Evolutionary conservation across 2,329 filamentous ascomycete genomes (phyloP).

Genomic region (Fusarium sulawesiense): DNA sequence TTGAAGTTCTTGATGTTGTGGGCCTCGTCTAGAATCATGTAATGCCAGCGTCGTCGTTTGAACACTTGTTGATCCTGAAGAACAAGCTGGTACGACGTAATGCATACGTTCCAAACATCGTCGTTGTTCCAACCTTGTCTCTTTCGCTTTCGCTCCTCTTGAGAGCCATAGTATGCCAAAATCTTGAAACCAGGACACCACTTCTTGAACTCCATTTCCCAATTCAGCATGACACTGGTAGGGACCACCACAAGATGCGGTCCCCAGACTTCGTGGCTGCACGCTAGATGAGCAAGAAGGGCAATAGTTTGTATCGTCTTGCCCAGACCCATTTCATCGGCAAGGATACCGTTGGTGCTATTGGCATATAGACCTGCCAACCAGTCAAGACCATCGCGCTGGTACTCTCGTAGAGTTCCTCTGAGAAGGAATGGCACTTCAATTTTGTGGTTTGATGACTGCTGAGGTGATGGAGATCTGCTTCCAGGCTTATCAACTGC

Average conservation of each 20-base stretch:
- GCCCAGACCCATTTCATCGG: constrained; percentile 97
- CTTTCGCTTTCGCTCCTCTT: constrained; percentile 91
- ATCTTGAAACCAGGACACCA: constrained; percentile 99
- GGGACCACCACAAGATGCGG: constrained; percentile 96
- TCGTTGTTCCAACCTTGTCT: constrained; percentile 94
- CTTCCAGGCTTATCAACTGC: constrained; percentile 48
- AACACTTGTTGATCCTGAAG: constrained; percentile 94
- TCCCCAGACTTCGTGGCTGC: constrained; percentile 91
- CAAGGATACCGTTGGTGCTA: constrained; percentile 93
- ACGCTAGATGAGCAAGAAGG: constrained; percentile 90
- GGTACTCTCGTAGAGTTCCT: constrained; percentile 92
- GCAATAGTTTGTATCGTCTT: constrained; percentile 99
- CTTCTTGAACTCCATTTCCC: constrained; percentile 99
- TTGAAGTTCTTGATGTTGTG: constrained; percentile 99
- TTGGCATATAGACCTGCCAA: constrained; percentile 92
- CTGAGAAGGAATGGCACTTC: constrained; percentile 85
- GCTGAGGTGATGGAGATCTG: constrained; percentile 51
- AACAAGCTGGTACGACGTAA: constrained; percentile 97
- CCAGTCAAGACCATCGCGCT: constrained; percentile 98
- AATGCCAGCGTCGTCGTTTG: constrained; percentile 93
- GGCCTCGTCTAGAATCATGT: constrained; percentile 97
- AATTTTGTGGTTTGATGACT: constrained; percentile 65
- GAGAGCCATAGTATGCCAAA: constrained; percentile 93
- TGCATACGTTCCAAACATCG: constrained; percentile 95
- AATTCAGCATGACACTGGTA: constrained; percentile 98